These are phyloP conservation scores for Malassezia obtusa DNA, from an alignment of 1,284 basidiomycete species.

Conservation along the genomic window DNA sequence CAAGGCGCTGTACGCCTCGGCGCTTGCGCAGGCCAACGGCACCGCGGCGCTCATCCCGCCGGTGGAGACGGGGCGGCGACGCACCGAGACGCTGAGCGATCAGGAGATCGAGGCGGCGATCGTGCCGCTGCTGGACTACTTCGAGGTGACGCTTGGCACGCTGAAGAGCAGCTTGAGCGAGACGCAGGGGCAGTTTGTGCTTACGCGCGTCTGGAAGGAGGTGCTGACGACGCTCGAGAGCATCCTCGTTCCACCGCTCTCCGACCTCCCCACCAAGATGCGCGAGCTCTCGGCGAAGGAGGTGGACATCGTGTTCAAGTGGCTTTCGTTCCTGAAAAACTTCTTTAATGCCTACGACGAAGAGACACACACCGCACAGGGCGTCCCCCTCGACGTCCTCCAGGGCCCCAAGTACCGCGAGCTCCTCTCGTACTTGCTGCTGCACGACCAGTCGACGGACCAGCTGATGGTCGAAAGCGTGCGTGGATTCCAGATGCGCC, in stretches of 20 bases:
- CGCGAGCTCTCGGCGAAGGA: conserved; percentile 83
- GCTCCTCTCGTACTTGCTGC: conserved; percentile 38
- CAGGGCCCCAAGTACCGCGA: conserved; percentile 91
- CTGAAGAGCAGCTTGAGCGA: conserved; percentile 73
- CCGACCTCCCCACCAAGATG: conserved; percentile 80
- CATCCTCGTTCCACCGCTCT: conserved; percentile 80
- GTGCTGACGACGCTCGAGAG: conserved; percentile 77
- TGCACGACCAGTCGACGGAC: conserved; percentile 42
- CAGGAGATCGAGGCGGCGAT: conserved; percentile 92
- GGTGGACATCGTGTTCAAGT: conserved; percentile 94
- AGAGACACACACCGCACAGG: conserved; percentile 56
- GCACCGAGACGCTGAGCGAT: conserved; percentile 70
- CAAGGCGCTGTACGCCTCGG: conserved; percentile 42
- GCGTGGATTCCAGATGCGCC: conserved; percentile 63
- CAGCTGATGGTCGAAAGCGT: conserved; percentile 68
- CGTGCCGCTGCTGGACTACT: conserved; percentile 84
- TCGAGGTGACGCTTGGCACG: conserved; percentile 84
- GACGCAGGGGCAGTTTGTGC: conserved; percentile 68
- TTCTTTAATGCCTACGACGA: conserved; percentile 93
- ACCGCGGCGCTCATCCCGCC: conserved; percentile 39
- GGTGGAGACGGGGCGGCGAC: conserved; percentile 28
- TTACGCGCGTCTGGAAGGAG: conserved; percentile 93
- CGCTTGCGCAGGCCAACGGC: conserved; percentile 35
- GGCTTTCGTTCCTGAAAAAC: conserved; percentile 73
- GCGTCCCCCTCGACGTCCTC: conserved; percentile 69